These are phyloP conservation scores for Clavispora phyllophila DNA, from an alignment of 805 yeast genomes.

Conservation along the genomic window DNA sequence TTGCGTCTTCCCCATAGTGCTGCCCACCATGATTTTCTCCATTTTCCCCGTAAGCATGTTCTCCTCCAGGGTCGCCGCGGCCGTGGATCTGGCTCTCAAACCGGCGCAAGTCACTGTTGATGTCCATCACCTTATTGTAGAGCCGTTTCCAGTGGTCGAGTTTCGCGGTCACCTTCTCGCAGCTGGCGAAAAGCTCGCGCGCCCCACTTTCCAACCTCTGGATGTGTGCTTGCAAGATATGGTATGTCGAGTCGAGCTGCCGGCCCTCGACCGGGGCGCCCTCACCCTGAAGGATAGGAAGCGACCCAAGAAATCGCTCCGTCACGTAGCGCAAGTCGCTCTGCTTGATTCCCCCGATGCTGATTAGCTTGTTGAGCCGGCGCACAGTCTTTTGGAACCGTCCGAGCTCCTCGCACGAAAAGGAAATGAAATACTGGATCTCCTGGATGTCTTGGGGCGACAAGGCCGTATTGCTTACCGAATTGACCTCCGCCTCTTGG, in stretches of 20 bases:
- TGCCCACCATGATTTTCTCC: too few relatives aligned
- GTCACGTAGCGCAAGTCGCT: constrained; percentile 24
- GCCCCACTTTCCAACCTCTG: constrained; percentile 23
- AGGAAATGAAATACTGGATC: constrained; percentile 45
- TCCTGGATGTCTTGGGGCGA: constrained; percentile 26
- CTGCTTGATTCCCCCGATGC: constrained; percentile 29
- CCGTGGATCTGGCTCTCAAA: constrained; percentile 19
- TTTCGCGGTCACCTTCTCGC: constrained; percentile 19
- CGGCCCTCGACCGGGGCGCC: background rate
- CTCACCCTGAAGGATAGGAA: background rate
- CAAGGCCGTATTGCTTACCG: constrained; percentile 23
- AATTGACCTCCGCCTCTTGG: constrained; percentile 16
- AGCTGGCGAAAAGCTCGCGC: constrained; percentile 20
- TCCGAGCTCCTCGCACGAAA: constrained; percentile 39
- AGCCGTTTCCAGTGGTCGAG: constrained; percentile 28
- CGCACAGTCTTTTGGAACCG: constrained; percentile 23
- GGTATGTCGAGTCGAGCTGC: constrained; percentile 5
- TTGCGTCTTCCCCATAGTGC: too few relatives aligned
- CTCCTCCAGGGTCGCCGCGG: constrained; percentile 4
- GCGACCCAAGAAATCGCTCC: constrained; percentile 12
- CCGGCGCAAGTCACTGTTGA: constrained; percentile 25
- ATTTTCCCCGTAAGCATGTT: too few relatives aligned
- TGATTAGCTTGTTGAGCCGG: constrained; percentile 32
- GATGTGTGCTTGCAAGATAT: constrained; percentile 8
- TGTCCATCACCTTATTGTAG: constrained; percentile 20